Evolutionary conservation across 192 early-diverging fungal genomes (phyloP), one percentile per base, ranked within the genome.

Genomic region (Entomortierella lignicola): DNA sequence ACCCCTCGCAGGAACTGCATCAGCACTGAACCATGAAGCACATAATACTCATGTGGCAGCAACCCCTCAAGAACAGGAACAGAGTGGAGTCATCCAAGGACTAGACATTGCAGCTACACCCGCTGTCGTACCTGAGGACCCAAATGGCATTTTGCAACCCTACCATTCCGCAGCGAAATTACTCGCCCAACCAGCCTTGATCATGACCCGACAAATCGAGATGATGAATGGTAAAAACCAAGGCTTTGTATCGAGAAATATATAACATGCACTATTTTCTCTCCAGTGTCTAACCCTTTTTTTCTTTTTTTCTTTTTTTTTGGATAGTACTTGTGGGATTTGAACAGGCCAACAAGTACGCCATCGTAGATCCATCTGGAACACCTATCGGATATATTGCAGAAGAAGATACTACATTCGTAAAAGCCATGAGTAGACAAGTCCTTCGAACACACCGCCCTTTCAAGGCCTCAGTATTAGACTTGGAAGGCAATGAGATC

Each of bases 281-380:
- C 12, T 11, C 15, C 17, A 47, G 17, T 15, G 20, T 47, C 44
- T 47, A 37, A n/a, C n/a, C n/a, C n/a, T n/a, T n/a, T n/a, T n/a
- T n/a, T n/a, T n/a, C n/a, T n/a, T n/a, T n/a, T n/a, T n/a, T n/a
- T 39, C 20, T n/a, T 39, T 31, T n/a, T 23, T 30, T 8, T 44
- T 23, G 27, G 54, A 66, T 68, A 85, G 71, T 81, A 11, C 47
- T 61, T 23, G 69, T 80, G 67, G 92, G 92, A 15, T 95, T 89
- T 64, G 94, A 97, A 72, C 93, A 97, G 69, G 95, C 92, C 13
- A 97, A 97, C 86, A 90, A 89, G 58, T 95, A 97, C 66, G 85
- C 92, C 13, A 89, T 97, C 58, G 87, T 91, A 59, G 90, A 91
- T 72, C 81, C 88, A 0, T 39, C 77, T 21, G 92, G 92, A 34